phyloP scores from a whole-genome alignment of 352 stramenopile species.

The Phytophthora cryptogea region DNA sequence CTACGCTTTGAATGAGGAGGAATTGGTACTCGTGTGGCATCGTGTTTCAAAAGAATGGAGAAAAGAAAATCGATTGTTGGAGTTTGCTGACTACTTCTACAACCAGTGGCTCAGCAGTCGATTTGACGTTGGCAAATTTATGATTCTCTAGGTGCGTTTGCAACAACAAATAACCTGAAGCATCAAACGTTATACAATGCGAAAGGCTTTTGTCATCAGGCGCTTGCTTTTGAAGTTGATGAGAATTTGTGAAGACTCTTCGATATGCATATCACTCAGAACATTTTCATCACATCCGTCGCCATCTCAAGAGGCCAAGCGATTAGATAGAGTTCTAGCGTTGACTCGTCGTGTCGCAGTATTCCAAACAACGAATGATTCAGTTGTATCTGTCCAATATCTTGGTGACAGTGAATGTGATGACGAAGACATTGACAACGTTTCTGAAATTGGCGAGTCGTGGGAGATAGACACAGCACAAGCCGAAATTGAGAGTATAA shows the following conservation, averaged over 20 bases:
- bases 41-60: not conserved
- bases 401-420: not conserved
- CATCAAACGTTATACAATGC: slow-evolving; percentile 2
- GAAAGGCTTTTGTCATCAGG: not conserved
- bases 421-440: not conserved
- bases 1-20: not conserved
- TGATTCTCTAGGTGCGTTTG: slow-evolving; percentile 10
- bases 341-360: not conserved
- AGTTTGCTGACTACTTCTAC: slow-evolving; percentile 9
- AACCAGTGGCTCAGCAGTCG: slow-evolving; percentile 16
- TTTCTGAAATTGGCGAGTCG: slow-evolving; percentile 1
- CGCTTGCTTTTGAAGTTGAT: not conserved
- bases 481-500: not conserved
- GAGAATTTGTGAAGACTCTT: slow-evolving; percentile 7
- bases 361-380: not conserved
- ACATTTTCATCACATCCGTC: not conserved
- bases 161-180: slow-evolving; percentile 25
- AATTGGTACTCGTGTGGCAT: not conserved
- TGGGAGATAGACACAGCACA: not conserved
- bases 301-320: slow-evolving; percentile 7
- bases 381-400: not conserved
- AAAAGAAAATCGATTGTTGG: not conserved
- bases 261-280: not conserved
- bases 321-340: not conserved
- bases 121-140: slow-evolving; percentile 19